Base-by-base conservation (phyloP, 768 basidiomycete species). In the Boletus fagicola region DNA sequence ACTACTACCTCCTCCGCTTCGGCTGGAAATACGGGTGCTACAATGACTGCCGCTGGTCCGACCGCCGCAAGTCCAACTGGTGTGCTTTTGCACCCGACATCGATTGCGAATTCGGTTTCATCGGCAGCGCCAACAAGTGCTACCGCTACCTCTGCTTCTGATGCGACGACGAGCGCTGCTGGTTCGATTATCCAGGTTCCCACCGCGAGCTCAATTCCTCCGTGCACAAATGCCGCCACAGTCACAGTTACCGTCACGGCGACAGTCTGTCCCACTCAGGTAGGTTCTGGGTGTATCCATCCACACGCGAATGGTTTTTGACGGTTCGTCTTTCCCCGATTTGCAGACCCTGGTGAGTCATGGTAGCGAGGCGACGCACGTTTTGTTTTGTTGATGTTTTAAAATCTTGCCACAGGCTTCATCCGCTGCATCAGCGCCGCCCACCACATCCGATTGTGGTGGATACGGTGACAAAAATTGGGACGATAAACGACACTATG, bases 201-300 rank as follows among this genome's bases (percentile, higher is more conserved):
- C 3, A 40, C 62, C 10, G 22, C 50, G 35, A 49, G 59, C 35
- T 43, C 50, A 0, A 46, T 3, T 40, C 39, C 64, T 28, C 22
- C 44, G 12, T 62, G 60, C 36, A 30, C 53, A 6, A 13, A 38
- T 39, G 22, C 31, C 8, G 8, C 31, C 13, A 53, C 53, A 0
- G 53, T 49, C n/a, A 62, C 67, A 0, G 65, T 69, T 7, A 68
- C 67, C 0, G 54, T 56, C n/a, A 68, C 63, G 8, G 51, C 57
- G 11, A 53, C 51, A 5, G 46, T 20, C 7, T 64, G 57, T 36
- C 56, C 68, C 6, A 40, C 59, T 31, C 60, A 53, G 39, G 67
- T 68, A 51, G 20, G 57, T 46, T 49, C n/a, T 33, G 1, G 5
- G 22, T 35, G 12, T 33, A 16, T 33, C 18, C 24, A 15, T 33